Evolutionary conservation across 2,329 filamentous ascomycete species (phyloP).

Genomic region (Arthrobotrys conoides): DNA sequence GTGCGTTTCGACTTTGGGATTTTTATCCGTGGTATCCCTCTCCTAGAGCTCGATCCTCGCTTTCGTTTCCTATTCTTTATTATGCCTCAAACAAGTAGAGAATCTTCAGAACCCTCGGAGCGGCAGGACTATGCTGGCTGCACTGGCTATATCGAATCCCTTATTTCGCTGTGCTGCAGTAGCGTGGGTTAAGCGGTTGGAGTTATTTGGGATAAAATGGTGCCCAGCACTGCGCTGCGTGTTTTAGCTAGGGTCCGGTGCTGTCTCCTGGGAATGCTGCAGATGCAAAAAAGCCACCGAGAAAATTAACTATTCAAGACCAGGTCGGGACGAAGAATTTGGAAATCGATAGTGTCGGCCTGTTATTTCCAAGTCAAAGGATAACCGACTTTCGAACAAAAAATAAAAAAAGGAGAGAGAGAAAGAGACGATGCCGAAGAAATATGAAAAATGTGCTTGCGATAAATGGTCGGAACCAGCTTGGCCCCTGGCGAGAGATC

Average conservation of each 20-base stretch:
- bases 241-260: constrained; percentile 42
- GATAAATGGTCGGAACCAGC: constrained; percentile 12
- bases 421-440: constrained; percentile 4
- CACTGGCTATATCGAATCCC: constrained; percentile 55
- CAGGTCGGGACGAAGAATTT: background rate
- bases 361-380: background rate
- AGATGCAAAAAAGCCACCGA: constrained; percentile 8
- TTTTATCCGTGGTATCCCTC: constrained; percentile 57
- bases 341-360: constrained; percentile 1
- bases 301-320: constrained; percentile 30
- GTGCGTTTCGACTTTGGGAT: constrained; percentile 46
- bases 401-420: background rate
- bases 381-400: background rate
- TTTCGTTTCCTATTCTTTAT: constrained; percentile 34
- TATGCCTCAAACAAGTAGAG: constrained; percentile 16
- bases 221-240: constrained; percentile 39
- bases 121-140: constrained; percentile 35
- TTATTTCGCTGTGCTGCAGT: constrained; percentile 46
- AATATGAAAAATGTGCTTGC: constrained; percentile 9
- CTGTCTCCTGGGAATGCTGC: constrained; percentile 20
- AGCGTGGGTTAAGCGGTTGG: constrained; percentile 51
- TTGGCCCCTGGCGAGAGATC: constrained; percentile 36
- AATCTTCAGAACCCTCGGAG: constrained; percentile 42
- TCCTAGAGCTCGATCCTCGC: constrained; percentile 40
- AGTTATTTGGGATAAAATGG: constrained; percentile 59